phyloP scores from a whole-genome alignment of 2,329 filamentous ascomycete species.

The Botrytis squamosa region DNA sequence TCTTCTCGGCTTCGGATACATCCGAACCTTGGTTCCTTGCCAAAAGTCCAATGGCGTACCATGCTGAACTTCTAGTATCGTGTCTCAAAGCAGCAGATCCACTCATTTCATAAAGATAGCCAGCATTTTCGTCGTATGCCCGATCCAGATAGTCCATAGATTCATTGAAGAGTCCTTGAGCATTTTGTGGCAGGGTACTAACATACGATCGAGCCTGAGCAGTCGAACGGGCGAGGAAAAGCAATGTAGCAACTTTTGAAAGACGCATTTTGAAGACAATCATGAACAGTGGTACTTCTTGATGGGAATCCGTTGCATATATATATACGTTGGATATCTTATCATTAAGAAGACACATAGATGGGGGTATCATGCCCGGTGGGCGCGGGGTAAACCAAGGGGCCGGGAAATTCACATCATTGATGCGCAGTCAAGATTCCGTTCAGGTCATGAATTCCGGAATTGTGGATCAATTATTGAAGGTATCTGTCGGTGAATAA shows the following conservation, averaged over 20 bases:
- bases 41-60: slow-evolving; percentile 59
- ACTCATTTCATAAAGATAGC: slow-evolving; percentile 54
- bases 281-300: background rate
- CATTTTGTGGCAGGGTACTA: slow-evolving; percentile 32
- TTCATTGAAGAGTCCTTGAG: slow-evolving; percentile 46
- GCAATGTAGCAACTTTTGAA: background rate
- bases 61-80: slow-evolving; percentile 56
- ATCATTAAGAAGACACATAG: background rate
- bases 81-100: slow-evolving; percentile 42
- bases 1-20: slow-evolving; percentile 50
- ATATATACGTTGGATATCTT: background rate
- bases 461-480: background rate
- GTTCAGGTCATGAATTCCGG: slow-evolving; percentile 5
- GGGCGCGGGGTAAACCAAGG: background rate
- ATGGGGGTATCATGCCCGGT: background rate
- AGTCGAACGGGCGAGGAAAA: slow-evolving; percentile 1
- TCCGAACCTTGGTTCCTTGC: slow-evolving; percentile 53
- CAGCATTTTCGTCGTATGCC: slow-evolving; percentile 52
- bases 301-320: background rate
- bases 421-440: background rate
- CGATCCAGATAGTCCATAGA: slow-evolving; percentile 56
- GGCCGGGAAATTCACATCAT: background rate
- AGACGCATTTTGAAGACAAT: background rate
- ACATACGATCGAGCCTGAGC: slow-evolving; percentile 25
- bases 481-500: slow-evolving; percentile 5